Evolutionary conservation across 257 asterid genomes (phyloP).

Genomic region (Asclepias syriaca): DNA sequence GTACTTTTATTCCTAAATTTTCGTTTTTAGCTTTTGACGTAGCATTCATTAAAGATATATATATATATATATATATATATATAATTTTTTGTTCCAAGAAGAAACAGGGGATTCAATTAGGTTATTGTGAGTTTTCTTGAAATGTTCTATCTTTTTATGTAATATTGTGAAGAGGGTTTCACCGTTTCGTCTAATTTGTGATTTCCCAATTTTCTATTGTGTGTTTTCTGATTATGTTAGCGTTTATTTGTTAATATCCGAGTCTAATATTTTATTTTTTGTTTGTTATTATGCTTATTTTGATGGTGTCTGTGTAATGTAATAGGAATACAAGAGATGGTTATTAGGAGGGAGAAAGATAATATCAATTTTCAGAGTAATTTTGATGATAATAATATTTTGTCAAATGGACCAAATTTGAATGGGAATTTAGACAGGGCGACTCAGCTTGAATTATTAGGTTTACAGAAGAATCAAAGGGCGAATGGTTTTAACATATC

Average conservation of each 20-base stretch:
- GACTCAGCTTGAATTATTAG: slow-evolving; percentile 54
- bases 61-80: background rate
- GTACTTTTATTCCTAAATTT: slow-evolving; percentile 11
- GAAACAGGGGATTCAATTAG: background rate
- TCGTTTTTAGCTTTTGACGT: slow-evolving; percentile 5
- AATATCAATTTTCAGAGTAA: slow-evolving; percentile 20
- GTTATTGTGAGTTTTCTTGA: slow-evolving; percentile 7
- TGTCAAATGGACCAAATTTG: slow-evolving; percentile 38
- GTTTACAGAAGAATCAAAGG: slow-evolving; percentile 44
- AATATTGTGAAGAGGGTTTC: background rate
- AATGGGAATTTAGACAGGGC: slow-evolving; percentile 43
- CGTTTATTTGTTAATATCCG: background rate
- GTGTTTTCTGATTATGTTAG: background rate
- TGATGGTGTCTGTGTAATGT: background rate
- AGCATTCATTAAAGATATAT: background rate
- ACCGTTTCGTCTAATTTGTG: background rate
- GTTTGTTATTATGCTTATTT: background rate
- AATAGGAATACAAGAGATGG: slow-evolving; percentile 18
- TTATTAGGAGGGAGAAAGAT: slow-evolving; percentile 16
- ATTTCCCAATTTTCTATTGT: background rate
- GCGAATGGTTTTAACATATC: slow-evolving; percentile 48
- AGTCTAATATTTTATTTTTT: too few relatives aligned
- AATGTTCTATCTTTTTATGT: background rate
- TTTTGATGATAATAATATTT: background rate
- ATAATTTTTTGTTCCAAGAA: background rate